phyloP scores from a whole-genome alignment of 108 stramenopile genomes.

The Parietichytrium sp. region DNA sequence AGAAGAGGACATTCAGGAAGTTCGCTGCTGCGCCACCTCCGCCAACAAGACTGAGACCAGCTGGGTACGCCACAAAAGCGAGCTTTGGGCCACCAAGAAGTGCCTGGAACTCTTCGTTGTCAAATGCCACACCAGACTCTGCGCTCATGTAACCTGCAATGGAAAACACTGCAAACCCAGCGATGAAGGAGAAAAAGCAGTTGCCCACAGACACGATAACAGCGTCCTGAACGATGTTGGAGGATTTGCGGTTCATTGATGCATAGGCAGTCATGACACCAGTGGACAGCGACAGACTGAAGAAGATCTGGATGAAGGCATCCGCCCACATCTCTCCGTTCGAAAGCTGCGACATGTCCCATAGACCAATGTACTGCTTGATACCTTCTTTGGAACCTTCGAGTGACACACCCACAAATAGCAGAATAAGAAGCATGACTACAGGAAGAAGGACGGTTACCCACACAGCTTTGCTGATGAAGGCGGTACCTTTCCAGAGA shows the following conservation, averaged over 20 bases:
- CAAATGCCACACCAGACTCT: background rate
- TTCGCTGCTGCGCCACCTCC: conserved; percentile 19
- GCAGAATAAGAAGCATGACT: conserved; percentile 9
- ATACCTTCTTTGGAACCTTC: conserved; percentile 19
- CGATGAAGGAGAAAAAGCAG: conserved; percentile 5
- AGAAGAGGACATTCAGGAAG: conserved; percentile 35
- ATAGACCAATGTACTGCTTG: background rate
- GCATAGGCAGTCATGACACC: conserved; percentile 32
- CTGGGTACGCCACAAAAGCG: conserved; percentile 38
- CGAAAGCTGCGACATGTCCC: background rate
- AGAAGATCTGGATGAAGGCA: conserved; percentile 41
- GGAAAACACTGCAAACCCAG: conserved; percentile 40
- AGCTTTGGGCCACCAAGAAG: conserved; percentile 6
- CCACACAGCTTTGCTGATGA: conserved; percentile 10
- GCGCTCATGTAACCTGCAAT: conserved; percentile 33
- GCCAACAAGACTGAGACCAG: background rate
- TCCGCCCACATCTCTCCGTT: background rate
- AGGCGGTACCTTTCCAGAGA: background rate
- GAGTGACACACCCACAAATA: background rate
- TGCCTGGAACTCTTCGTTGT: background rate
- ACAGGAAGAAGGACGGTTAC: conserved; percentile 24
- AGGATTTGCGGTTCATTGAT: background rate
- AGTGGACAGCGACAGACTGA: background rate
- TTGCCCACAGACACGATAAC: background rate
- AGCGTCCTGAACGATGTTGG: conserved; percentile 18